Evolutionary conservation across 768 basidiomycete genomes (phyloP).

Genomic region (Sutorius australiensis): DNA sequence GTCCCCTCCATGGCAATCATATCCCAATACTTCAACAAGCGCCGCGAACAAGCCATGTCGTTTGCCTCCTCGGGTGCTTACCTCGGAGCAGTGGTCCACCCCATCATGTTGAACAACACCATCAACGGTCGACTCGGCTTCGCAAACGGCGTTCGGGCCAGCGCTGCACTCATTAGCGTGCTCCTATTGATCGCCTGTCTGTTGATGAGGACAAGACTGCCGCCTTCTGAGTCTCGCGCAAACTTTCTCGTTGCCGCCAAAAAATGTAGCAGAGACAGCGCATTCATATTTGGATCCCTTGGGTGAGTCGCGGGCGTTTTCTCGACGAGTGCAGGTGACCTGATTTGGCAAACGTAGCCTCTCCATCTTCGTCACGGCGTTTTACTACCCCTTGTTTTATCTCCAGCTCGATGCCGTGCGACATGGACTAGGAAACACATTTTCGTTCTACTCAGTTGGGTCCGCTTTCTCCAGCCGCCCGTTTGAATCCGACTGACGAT

Average conservation of each 20-base stretch:
- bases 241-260: conserved; percentile 21
- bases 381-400: conserved; percentile 59
- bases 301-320: conserved; percentile 11
- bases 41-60: conserved; percentile 50
- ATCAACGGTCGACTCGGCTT: conserved; percentile 44
- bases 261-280: conserved; percentile 23
- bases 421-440: conserved; percentile 40
- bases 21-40: conserved; percentile 50
- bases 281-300: conserved; percentile 28
- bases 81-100: conserved; percentile 56
- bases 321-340: background rate
- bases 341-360: conserved; percentile 14
- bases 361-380: conserved; percentile 35
- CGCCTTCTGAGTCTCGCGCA: conserved; percentile 28
- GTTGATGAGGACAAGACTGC: conserved; percentile 38
- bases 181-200: conserved; percentile 39
- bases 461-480: background rate
- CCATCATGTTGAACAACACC: conserved; percentile 57
- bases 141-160: conserved; percentile 39
- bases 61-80: conserved; percentile 55
- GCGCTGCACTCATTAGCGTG: conserved; percentile 38
- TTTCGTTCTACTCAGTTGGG: conserved; percentile 60
- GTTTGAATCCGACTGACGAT: background rate
- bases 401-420: conserved; percentile 52
- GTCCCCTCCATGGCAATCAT: conserved; percentile 46